These are phyloP conservation scores for Aspergillus carbonarius DNA, from an alignment of 2,329 filamentous ascomycete species.

Conservation along the genomic window DNA sequence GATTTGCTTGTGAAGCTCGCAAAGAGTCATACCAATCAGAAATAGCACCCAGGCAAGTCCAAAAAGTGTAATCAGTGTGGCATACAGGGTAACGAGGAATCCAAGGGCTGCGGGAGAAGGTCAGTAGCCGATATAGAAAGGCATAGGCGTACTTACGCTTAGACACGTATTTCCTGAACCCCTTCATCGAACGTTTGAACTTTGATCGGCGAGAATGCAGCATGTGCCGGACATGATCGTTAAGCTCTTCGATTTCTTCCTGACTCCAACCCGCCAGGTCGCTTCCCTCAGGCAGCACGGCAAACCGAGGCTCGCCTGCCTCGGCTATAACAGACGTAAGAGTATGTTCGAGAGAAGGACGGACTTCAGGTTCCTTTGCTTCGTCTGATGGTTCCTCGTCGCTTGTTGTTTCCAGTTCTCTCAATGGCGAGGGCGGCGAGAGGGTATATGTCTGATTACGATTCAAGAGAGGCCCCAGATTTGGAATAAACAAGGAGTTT, in stretches of 20 bases:
- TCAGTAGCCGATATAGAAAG: background rate
- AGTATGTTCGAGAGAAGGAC: constrained; percentile 44
- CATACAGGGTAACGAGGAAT: constrained; percentile 81
- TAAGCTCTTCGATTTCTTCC: constrained; percentile 72
- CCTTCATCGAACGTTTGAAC: constrained; percentile 76
- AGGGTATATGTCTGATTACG: constrained; percentile 76
- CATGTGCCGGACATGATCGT: constrained; percentile 86
- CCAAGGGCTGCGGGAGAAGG: constrained; percentile 59
- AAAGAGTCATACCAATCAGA: constrained; percentile 62
- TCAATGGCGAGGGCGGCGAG: constrained; percentile 46
- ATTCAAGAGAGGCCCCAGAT: constrained; percentile 73
- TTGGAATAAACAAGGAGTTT: constrained; percentile 82
- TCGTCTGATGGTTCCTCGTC: constrained; percentile 26
- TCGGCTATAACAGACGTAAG: constrained; percentile 68
- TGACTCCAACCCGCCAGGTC: constrained; percentile 71
- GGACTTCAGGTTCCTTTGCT: constrained; percentile 21
- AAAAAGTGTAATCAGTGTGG: constrained; percentile 77
- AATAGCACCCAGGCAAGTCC: constrained; percentile 89
- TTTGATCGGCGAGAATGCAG: constrained; percentile 76
- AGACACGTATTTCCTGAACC: constrained; percentile 75
- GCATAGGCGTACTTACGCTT: constrained; percentile 52
- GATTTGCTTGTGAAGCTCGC: background rate
- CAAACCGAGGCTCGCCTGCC: constrained; percentile 70
- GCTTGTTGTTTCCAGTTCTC: constrained; percentile 26
- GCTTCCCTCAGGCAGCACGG: constrained; percentile 73